phyloP scores from a whole-genome alignment of 2,329 filamentous ascomycete genomes.

The Cladophialophora yegresii region DNA sequence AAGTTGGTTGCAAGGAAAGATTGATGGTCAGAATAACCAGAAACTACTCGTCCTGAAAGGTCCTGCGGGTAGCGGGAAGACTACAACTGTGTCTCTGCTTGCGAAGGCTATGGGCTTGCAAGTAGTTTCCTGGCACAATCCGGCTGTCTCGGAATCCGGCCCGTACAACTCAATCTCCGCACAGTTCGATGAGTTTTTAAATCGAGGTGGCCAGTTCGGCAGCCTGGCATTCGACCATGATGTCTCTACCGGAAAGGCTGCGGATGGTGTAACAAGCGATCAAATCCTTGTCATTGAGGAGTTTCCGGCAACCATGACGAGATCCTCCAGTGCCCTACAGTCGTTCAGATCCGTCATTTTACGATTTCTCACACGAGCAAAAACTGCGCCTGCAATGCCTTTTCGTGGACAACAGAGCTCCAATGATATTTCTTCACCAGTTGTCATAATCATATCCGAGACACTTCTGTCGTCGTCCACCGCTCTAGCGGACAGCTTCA shows the following conservation, averaged over 20 bases:
- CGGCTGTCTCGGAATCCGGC: conserved; percentile 62
- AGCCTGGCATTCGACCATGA: conserved; percentile 59
- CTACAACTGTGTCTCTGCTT: conserved; percentile 77
- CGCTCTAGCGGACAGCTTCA: conserved; percentile 85
- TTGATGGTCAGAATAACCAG: conserved; percentile 62
- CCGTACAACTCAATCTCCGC: conserved; percentile 67
- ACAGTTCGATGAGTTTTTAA: conserved; percentile 91
- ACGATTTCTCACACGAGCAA: conserved; percentile 71
- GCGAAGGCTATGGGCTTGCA: conserved; percentile 75
- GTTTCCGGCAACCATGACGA: conserved; percentile 74
- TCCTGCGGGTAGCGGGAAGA: conserved; percentile 88
- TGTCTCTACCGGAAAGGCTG: conserved; percentile 10
- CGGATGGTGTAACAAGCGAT: conserved; percentile 39
- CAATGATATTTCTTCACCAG: conserved; percentile 61
- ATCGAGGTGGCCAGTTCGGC: conserved; percentile 75
- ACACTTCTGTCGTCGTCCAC: conserved; percentile 83
- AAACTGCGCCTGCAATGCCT: conserved; percentile 55
- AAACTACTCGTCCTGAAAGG: conserved; percentile 83
- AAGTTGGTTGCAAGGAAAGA: conserved; percentile 75
- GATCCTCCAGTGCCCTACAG: conserved; percentile 63
- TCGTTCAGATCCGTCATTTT: conserved; percentile 75
- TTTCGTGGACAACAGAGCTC: conserved; percentile 39
- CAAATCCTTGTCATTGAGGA: conserved; percentile 75
- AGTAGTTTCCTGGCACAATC: conserved; percentile 89
- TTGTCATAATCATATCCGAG: conserved; percentile 90